Conservation (phyloP, 805 yeast genomes). For the Starmerella apicola region DNA sequence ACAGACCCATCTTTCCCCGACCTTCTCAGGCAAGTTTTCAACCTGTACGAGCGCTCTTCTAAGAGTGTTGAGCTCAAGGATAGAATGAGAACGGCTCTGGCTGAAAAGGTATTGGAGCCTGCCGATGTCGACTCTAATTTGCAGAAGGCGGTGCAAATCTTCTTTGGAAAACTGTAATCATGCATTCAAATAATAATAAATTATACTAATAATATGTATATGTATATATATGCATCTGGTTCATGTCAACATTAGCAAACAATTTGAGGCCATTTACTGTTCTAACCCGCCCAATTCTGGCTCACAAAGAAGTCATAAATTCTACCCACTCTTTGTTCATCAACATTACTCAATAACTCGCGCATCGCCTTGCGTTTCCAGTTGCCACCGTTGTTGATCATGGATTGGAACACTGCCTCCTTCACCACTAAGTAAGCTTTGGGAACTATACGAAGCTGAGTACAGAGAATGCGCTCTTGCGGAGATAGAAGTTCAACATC, state of each 20-base stretch:
- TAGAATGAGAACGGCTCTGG: slow-evolving; percentile 20
- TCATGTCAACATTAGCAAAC: not conserved
- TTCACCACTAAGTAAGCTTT: slow-evolving; percentile 90
- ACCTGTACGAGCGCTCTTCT: slow-evolving; percentile 38
- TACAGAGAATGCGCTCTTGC: slow-evolving; percentile 81
- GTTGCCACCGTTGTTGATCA: slow-evolving; percentile 71
- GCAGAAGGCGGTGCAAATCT: slow-evolving; percentile 20
- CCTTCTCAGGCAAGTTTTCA: slow-evolving; percentile 54
- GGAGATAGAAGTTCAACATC: slow-evolving; percentile 72
- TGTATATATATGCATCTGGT: not conserved
- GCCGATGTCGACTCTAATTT: slow-evolving; percentile 18
- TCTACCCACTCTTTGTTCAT: slow-evolving; percentile 71
- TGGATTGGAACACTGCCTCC: slow-evolving; percentile 76
- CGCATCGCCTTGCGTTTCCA: slow-evolving; percentile 76
- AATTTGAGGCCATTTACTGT: not conserved
- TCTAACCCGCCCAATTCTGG: slow-evolving; percentile 61
- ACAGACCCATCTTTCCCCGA: slow-evolving; percentile 40
- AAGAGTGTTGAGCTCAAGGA: slow-evolving; percentile 19
- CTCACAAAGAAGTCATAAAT: slow-evolving; percentile 86
- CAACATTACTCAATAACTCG: slow-evolving; percentile 62
- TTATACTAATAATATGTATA: not conserved
- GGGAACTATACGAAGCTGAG: slow-evolving; percentile 72
- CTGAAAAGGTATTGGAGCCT: slow-evolving; percentile 17
- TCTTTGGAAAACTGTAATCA: slow-evolving; percentile 15
- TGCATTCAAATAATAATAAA: not conserved